Percentiles rank a stretch among this genome's conserved stretches.
Evolutionary conservation across 805 yeast species (phyloP).

Genomic region (Alloascoidea hylecoeti): DNA sequence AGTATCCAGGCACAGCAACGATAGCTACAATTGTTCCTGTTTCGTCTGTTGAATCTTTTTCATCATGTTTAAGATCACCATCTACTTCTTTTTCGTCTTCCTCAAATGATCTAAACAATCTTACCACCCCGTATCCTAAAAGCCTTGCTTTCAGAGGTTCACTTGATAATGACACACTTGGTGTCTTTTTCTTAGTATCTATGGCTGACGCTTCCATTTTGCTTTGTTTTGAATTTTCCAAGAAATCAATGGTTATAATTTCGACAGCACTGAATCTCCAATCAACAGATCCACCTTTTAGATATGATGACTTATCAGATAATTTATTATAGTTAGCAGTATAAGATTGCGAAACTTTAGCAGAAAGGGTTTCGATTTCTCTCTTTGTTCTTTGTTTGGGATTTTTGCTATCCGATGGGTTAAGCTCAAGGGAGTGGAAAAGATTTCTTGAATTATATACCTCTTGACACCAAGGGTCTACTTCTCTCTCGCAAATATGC

Average conservation of each 20-base stretch:
- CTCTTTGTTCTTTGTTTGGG: neutral
- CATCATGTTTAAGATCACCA: constrained; percentile 7
- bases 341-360: neutral
- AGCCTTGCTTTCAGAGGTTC: constrained; percentile 45
- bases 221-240: constrained; percentile 2
- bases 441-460: neutral
- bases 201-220: constrained; percentile 1
- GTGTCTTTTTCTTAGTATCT: neutral
- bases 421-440: neutral
- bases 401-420: neutral
- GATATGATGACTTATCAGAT: too few species aligned
- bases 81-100: constrained; percentile 13
- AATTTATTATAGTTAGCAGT: too few species aligned
- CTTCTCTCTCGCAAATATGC: neutral
- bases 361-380: neutral
- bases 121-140: constrained; percentile 62
- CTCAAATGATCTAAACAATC: constrained; percentile 42
- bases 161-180: neutral
- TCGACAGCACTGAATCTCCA: constrained; percentile 8
- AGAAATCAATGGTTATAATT: constrained; percentile 9
- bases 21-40: constrained; percentile 61
- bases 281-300: constrained; percentile 6
- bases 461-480: neutral
- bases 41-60: constrained; percentile 12
- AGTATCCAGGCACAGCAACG: constrained; percentile 77